These are phyloP conservation scores for Adenanthera pavonina DNA, from an alignment of 306 rosid species.

Conservation along the genomic window DNA sequence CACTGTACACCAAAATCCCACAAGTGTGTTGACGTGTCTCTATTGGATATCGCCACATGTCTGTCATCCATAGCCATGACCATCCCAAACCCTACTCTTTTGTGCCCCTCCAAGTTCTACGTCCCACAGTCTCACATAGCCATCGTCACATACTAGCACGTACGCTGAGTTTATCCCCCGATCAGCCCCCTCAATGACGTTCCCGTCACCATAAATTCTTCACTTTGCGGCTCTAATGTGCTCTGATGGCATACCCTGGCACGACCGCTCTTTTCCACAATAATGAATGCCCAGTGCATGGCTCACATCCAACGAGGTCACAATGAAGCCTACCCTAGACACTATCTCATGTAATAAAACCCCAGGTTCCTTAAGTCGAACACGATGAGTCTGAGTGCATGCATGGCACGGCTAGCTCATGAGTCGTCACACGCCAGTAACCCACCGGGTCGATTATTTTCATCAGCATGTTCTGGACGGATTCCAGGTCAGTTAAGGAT, in stretches of 20 bases:
- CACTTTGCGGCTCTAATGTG: constrained; percentile 53
- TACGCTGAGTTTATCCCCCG: constrained; percentile 69
- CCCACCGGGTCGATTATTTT: constrained; percentile 64
- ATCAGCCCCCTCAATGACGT: constrained; percentile 43
- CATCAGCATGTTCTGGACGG: constrained; percentile 66
- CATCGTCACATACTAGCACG: constrained; percentile 51
- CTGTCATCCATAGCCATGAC: constrained; percentile 59
- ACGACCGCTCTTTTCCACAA: constrained; percentile 58
- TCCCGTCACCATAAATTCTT: constrained; percentile 46
- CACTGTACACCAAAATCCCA: constrained; percentile 76
- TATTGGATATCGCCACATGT: constrained; percentile 56
- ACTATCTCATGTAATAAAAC: constrained; percentile 43
- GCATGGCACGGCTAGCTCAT: constrained; percentile 70
- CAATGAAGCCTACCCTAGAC: constrained; percentile 47
- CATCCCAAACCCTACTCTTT: constrained; percentile 38
- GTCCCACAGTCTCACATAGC: constrained; percentile 62
- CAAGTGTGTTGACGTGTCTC: constrained; percentile 50
- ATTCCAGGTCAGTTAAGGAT: constrained; percentile 65
- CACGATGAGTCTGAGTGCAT: constrained; percentile 54
- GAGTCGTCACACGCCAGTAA: constrained; percentile 57
- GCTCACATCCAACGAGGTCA: constrained; percentile 60
- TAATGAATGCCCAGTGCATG: constrained; percentile 42
- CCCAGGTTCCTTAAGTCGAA: constrained; percentile 59
- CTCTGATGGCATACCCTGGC: constrained; percentile 51
- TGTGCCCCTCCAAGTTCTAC: constrained; percentile 24